Base-by-base conservation (phyloP, 2,329 filamentous ascomycete species). In the Ambrosiella xylebori region DNA sequence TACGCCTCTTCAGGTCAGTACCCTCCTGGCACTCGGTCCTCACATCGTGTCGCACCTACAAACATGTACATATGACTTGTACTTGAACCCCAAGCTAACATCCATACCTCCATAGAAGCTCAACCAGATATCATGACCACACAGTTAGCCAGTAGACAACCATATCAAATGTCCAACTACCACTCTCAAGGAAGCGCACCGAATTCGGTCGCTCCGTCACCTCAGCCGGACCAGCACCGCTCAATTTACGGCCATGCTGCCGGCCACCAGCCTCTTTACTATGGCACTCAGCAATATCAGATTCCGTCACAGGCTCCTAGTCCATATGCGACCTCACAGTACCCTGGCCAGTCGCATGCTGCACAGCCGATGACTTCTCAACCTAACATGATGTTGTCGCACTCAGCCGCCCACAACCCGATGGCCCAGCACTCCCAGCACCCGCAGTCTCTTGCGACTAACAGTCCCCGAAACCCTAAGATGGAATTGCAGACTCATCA, bases 121-220 rank as follows among this genome's bases (percentile, higher is more conserved):
- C 51, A 53, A 61, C 75, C 76, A 71, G 79, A 82, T 63, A 83
- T 83, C 75, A 84, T 80, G 77, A 84, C 83, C 72, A 76, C 79
- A 65, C 73, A 73, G 62, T 72, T 75, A 67, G 78, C 82, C 86
- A 85, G 88, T 71, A 81, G 84, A 70, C 81, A 84, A 65, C 79
- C 83, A 52, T 95, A 94, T 69, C 90, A 90, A 64, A 88, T 88
- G 61, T 96, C 96, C 69, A 47, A 38, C n/a, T 88, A 96, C 70
- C 94, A 90, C 15, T 89, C 90, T 58, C 90, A 96, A 73, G 95
- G 90, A 59, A 95, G 91, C 71, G 95, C 91, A 58, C 91, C 91
- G 54, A 88, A 88, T 44, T 95, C 90, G 55, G 90, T 96, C 65
- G 86, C 90, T 62, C 96, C 91, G 39, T 85, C 88, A 19, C 88